A percentile compares a stretch with the other conserved stretches of the same genome.
These are phyloP conservation scores for Arachnomyces sp. DNA, from an alignment of 2,329 filamentous ascomycete species.

Conservation along the genomic window DNA sequence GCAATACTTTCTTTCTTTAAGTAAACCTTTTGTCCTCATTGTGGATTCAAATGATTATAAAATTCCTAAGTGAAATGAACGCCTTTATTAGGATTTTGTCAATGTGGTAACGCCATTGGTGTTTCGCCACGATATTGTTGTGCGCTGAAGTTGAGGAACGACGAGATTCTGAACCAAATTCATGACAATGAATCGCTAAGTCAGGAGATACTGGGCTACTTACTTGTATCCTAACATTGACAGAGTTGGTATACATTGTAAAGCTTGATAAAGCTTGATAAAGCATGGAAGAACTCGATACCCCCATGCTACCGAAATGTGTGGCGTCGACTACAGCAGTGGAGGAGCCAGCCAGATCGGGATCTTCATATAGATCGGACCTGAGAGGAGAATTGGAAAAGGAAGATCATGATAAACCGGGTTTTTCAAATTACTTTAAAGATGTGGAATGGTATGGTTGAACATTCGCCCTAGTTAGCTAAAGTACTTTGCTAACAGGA, in stretches of 20 bases:
- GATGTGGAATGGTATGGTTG: constrained; percentile 36
- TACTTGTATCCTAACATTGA: too few species aligned
- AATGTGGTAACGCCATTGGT: too few species aligned
- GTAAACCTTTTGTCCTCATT: too few species aligned
- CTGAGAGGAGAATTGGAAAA: background rate
- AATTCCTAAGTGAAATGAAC: too few species aligned
- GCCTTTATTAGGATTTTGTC: too few species aligned
- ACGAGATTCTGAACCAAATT: constrained; percentile 9
- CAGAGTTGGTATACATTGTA: too few species aligned
- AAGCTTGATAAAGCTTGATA: background rate
- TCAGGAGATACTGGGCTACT: constrained; percentile 7
- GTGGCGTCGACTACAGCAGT: constrained; percentile 7
- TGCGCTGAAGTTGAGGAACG: constrained; percentile 7
- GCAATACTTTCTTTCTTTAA: too few species aligned
- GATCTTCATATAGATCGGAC: too few species aligned
- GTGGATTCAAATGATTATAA: too few species aligned
- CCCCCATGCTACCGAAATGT: constrained; percentile 4
- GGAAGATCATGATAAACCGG: background rate
- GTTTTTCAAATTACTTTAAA: constrained; percentile 36
- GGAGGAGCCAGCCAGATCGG: background rate
- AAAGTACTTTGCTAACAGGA: constrained; percentile 1
- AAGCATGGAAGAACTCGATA: background rate
- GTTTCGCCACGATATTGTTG: too few species aligned
- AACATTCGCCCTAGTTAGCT: background rate
- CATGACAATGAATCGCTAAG: constrained; percentile 9